Conservation (phyloP, 2,329 filamentous ascomycete species). For the Cyclaneusma minus region DNA sequence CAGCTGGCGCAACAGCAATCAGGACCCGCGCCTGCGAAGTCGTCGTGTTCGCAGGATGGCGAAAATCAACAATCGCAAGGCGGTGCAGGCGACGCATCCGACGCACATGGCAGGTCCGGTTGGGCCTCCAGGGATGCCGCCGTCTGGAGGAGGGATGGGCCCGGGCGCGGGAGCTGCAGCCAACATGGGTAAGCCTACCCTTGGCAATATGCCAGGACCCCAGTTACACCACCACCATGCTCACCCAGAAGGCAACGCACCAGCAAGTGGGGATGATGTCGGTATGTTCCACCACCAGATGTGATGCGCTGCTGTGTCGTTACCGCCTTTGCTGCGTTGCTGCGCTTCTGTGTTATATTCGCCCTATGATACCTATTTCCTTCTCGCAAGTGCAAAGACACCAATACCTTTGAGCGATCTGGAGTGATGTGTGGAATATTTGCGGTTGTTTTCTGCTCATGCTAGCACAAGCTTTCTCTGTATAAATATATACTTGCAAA, state of each 20-base stretch:
- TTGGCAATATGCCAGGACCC: conserved; percentile 48
- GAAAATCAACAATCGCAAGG: conserved; percentile 83
- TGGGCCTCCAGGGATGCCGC: conserved; percentile 48
- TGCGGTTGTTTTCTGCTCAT: no score
- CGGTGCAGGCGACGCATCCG: conserved; percentile 44
- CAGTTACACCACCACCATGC: conserved; percentile 58
- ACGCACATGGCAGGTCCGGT: conserved; percentile 48
- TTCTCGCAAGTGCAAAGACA: no score
- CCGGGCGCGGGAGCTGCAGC: conserved; percentile 30
- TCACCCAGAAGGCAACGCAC: conserved; percentile 50
- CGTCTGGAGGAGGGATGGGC: conserved; percentile 45
- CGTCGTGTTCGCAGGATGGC: conserved; percentile 87
- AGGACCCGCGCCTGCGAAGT: conserved; percentile 81
- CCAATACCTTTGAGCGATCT: no score
- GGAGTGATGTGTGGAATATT: no score
- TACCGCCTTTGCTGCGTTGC: no score
- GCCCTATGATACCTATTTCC: conserved; percentile 20
- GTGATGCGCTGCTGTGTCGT: conserved; percentile 33
- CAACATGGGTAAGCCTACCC: conserved; percentile 48
- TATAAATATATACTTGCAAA: no score
- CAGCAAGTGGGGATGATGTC: conserved; percentile 60
- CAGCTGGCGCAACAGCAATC: conserved; percentile 98
- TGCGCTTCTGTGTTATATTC: conserved; percentile 15
- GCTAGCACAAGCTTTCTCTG: no score
- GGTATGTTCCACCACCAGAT: conserved; percentile 92